These are phyloP conservation scores for Triticum monococcum DNA, from an alignment of 176 grass and related monocot genomes.

Conservation along the genomic window DNA sequence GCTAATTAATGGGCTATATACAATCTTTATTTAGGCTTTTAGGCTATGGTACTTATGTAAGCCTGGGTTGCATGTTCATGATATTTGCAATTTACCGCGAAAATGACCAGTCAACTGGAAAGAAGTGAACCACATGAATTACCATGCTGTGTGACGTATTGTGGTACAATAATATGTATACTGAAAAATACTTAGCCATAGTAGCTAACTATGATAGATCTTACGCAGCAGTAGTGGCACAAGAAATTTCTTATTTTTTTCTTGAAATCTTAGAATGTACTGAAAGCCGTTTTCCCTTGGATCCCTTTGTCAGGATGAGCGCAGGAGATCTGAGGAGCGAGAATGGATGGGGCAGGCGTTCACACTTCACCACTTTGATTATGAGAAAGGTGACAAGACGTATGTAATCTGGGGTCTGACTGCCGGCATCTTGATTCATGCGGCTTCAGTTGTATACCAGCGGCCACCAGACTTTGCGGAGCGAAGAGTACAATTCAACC, in stretches of 20 bases:
- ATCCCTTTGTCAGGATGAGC: slow-evolving; percentile 41
- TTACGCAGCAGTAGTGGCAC: background rate
- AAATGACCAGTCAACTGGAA: background rate
- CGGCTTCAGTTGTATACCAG: slow-evolving; percentile 58
- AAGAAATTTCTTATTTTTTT: background rate
- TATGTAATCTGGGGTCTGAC: slow-evolving; percentile 76
- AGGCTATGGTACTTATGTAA: background rate
- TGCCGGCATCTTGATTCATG: slow-evolving; percentile 63
- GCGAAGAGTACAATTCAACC: slow-evolving; percentile 45
- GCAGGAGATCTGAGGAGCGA: slow-evolving; percentile 45
- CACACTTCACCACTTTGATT: slow-evolving; percentile 55
- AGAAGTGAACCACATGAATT: background rate
- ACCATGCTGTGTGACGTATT: background rate
- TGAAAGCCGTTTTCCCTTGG: background rate
- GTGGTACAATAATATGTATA: background rate
- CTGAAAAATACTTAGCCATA: background rate
- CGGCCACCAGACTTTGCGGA: slow-evolving; percentile 47
- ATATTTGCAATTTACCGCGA: background rate
- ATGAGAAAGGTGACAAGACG: slow-evolving; percentile 33
- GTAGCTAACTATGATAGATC: background rate
- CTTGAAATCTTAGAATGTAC: background rate
- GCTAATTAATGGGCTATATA: background rate
- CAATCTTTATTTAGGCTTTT: background rate
- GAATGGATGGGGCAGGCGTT: slow-evolving; percentile 71
- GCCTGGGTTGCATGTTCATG: background rate